Conservation (phyloP, 495 filamentous ascomycete species). For the Cairneyella variabilis region DNA sequence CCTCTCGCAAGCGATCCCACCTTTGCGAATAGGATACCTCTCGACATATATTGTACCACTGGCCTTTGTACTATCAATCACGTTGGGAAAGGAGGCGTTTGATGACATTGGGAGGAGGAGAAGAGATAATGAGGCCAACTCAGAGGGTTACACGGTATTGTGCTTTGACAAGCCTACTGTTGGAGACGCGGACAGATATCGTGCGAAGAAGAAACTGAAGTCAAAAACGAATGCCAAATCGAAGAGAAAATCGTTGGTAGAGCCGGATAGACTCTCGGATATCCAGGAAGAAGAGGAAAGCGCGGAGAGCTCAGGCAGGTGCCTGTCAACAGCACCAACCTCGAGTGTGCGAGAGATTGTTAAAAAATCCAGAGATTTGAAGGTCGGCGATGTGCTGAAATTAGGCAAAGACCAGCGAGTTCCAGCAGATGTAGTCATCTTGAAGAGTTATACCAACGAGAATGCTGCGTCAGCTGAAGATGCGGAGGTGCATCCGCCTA, state of each 20-base stretch:
- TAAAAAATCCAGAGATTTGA: constrained; percentile 84
- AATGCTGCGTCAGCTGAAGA: constrained; percentile 27
- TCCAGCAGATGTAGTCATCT: constrained; percentile 89
- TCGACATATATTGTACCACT: constrained; percentile 92
- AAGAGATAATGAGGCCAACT: constrained; percentile 90
- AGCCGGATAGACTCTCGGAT: constrained; percentile 34
- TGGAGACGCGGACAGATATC: constrained; percentile 26
- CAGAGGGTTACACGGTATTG: constrained; percentile 82
- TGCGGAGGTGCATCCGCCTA: background rate
- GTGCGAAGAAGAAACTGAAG: constrained; percentile 35
- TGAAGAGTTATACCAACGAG: constrained; percentile 78
- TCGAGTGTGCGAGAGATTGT: constrained; percentile 56
- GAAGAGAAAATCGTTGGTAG: constrained; percentile 26
- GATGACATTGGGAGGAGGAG: constrained; percentile 86
- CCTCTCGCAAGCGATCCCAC: constrained; percentile 84
- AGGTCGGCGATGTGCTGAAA: constrained; percentile 91
- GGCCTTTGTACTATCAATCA: constrained; percentile 86
- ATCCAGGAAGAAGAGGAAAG: constrained; percentile 36
- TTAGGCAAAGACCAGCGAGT: constrained; percentile 86
- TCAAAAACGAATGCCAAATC: constrained; percentile 29
- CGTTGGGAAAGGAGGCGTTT: constrained; percentile 90
- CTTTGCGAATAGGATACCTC: constrained; percentile 87
- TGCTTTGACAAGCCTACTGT: constrained; percentile 52
- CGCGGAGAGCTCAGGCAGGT: constrained; percentile 22
- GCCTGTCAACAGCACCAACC: constrained; percentile 25